Conservation (phyloP, 176 grass and related monocot genomes). For the Lolium rigidum region DNA sequence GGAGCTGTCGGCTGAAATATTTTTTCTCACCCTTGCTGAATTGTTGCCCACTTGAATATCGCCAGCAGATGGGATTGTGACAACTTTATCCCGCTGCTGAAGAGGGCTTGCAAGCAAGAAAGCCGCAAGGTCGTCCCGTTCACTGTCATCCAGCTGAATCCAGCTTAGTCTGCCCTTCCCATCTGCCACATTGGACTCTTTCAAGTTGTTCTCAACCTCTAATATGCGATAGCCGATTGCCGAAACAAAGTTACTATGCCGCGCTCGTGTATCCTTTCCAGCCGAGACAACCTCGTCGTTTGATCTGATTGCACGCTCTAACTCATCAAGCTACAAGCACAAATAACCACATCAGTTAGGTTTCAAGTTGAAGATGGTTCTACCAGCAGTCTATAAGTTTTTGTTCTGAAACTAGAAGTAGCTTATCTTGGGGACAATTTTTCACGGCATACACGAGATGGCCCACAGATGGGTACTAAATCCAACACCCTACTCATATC, state of each 20-base stretch:
- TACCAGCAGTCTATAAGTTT: background rate
- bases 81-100: slow-evolving; percentile 46
- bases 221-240: slow-evolving; percentile 73
- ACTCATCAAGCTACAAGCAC: slow-evolving; percentile 76
- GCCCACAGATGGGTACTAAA: background rate
- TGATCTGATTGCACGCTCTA: slow-evolving; percentile 63
- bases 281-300: slow-evolving; percentile 52
- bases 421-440: background rate
- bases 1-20: slow-evolving; percentile 54
- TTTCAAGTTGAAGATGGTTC: background rate
- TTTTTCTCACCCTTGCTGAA: slow-evolving; percentile 52
- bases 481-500: background rate
- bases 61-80: slow-evolving; percentile 41
- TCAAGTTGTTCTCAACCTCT: slow-evolving; percentile 74
- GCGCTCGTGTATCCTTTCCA: slow-evolving; percentile 71
- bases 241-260: slow-evolving; percentile 66
- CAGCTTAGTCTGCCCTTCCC: slow-evolving; percentile 50
- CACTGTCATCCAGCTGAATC: slow-evolving; percentile 76
- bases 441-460: background rate
- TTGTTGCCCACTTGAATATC: slow-evolving; percentile 52
- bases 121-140: slow-evolving; percentile 76
- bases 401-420: background rate
- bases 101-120: slow-evolving; percentile 62
- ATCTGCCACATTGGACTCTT: slow-evolving; percentile 54
- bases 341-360: slow-evolving; percentile 23